Percentiles rank a stretch among this genome's conserved stretches.
phyloP scores from a whole-genome alignment of 495 filamentous ascomycete species.

The Penicillium atrosanguineum region DNA sequence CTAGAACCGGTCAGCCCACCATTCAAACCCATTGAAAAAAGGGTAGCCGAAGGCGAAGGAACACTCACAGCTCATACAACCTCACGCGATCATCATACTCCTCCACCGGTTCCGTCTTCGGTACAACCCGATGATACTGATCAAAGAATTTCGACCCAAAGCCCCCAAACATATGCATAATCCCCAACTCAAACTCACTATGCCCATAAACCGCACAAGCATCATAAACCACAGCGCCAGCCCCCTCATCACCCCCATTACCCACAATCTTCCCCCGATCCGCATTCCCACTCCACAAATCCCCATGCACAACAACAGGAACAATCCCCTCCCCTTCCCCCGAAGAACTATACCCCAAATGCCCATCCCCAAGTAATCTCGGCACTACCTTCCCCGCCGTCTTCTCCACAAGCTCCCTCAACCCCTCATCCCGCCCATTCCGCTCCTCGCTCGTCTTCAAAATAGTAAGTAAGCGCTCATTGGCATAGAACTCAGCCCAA shows the following conservation, averaged over 20 bases:
- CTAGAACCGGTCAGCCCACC: conserved; percentile 32
- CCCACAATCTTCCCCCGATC: conserved; percentile 62
- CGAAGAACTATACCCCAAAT: conserved; percentile 53
- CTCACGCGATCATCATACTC: conserved; percentile 80
- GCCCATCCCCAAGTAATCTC: conserved; percentile 62
- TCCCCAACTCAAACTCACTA: conserved; percentile 85
- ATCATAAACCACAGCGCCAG: conserved; percentile 83
- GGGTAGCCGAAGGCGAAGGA: background rate
- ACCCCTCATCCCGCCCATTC: conserved; percentile 61
- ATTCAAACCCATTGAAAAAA: background rate
- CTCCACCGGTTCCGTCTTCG: conserved; percentile 75
- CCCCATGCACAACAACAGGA: conserved; percentile 84
- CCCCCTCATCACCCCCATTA: conserved; percentile 36
- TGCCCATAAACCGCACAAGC: conserved; percentile 79
- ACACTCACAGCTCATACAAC: conserved; percentile 78
- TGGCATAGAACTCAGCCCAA: conserved; percentile 83
- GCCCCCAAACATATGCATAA: conserved; percentile 96
- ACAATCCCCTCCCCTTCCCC: conserved; percentile 48
- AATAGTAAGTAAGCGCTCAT: conserved; percentile 68
- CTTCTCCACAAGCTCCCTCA: conserved; percentile 61
- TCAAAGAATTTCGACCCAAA: conserved; percentile 70
- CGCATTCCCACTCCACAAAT: conserved; percentile 88
- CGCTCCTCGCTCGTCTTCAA: conserved; percentile 51
- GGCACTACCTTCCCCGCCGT: conserved; percentile 66
- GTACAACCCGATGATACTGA: conserved; percentile 71